Evolutionary conservation across 73 alveolate genomes (phyloP), one percentile per base, ranked within the genome.

Genomic region (Paramecium primaurelia): DNA sequence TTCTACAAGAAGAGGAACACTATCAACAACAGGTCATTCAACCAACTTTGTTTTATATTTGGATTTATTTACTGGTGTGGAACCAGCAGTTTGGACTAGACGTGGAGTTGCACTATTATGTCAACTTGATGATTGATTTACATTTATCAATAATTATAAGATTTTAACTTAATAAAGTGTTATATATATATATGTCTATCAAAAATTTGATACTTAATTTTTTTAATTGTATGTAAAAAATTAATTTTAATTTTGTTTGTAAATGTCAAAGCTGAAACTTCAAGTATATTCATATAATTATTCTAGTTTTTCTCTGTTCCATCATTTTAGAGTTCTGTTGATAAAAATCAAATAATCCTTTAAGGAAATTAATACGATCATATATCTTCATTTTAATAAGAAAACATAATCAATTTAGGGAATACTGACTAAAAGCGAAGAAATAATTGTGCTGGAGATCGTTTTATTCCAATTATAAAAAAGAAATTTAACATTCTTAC

Each of bases 1-100:
- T 32, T 92, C 99, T 16, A 96, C 97, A 64, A 97, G 99, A 92
- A 98, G 98, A 69, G 99, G 99, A 32, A 98, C 99, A 54, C 94
- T 99, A 30, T 94, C 99, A 60, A 98, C 99, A 6, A 99, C 99
- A 36, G 99, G 98, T 16, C 99, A 97, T 89, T 96, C 99, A 36
- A 98, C 99, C 10, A 98, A 98, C 96, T 98, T 98, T 92, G 99
- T 98, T 25, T 93, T 97, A 95, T 96, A 90, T 34, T 32, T 96
- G 83, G 95, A 86, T 16, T 59, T 96, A 40, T 86, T 85, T n/a
- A 86, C 95, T n/a, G 96, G 93, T 14, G 92, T 75, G 14, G 95
- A 93, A 16, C 92, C 92, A 38, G 98, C 95, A 18, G 92, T 71
- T 54, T 96, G 97, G 98, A 94, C 95, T 54, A 88, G 97, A 84